Base-by-base conservation (phyloP, 2,329 filamentous ascomycete genomes). In the Dissoconium aciculare region DNA sequence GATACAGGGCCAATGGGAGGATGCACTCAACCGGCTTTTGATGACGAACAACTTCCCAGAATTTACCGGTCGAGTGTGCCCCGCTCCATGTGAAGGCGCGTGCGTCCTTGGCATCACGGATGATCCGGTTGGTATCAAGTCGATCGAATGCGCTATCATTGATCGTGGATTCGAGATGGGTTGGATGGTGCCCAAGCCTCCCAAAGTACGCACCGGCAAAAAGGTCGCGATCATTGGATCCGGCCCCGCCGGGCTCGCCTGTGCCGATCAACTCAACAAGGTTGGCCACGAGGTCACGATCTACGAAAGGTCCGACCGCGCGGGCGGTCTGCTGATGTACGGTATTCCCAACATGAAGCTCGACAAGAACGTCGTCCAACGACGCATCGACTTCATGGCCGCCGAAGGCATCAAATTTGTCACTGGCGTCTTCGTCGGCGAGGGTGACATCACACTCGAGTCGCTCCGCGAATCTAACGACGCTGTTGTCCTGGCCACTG, bases 341-440 rank as follows among this genome's bases (percentile, higher is more conserved):
- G 87, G 87, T 45, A 95, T 95, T 45, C 87, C 87, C 44, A 95
- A 95, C 67, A 95, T 95, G 87, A 95, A 95, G 67, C 78, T 95
- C 25, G 87, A 95, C 64, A 95, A 95, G 70, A 83, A 83, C 53
- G 76, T 94, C 41, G 87, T 95, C 37, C 87, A 94, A 67, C 80
- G 87, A 31, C 80, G 87, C 56, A 84, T 89, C 28, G 82, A 94
- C 58, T 84, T 95, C 59, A 87, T 94, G 81, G 81, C 79, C 32
- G 71, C 75, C 3, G 87, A 94, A 59, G 87, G 87, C 28, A 63
- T 94, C 51, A 67, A 69, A 30, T 93, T 92, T 62, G 74, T 81
- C 58, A 79, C 80, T 17, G 73, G 76, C 38, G 73, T 82, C 33
- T 62, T 74, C 19, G 69, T 95, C 45, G 87, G 85, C 27, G 77